phyloP scores from a whole-genome alignment of 129 eudicot genomes.

The sunflower (Helianthus annuus) region DNA sequence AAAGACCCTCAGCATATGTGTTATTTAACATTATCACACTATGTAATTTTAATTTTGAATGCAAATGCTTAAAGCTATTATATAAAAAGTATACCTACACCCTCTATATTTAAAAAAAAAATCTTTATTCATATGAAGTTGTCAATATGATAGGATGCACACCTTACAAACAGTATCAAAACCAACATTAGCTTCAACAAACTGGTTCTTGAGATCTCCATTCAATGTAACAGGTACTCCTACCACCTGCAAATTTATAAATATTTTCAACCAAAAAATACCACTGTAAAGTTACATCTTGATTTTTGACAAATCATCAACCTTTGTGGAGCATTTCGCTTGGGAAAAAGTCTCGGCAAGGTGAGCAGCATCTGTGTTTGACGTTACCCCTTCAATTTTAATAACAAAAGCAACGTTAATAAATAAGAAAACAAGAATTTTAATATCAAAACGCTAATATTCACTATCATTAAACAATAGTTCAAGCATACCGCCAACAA shows the following conservation, averaged over 20 bases:
- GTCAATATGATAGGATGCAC: constrained; percentile 5
- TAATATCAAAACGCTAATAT: neutral
- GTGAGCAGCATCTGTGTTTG: constrained; percentile 98
- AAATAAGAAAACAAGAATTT: constrained; percentile 10
- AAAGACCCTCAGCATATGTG: constrained; percentile 5
- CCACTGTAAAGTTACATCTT: neutral
- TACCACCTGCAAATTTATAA: constrained; percentile 58
- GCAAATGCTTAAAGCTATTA: constrained; percentile 2
- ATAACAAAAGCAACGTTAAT: constrained; percentile 19
- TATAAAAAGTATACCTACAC: neutral
- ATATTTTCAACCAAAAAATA: neutral
- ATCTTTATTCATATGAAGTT: constrained; percentile 1
- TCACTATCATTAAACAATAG: neutral
- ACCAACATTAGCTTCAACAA: constrained; percentile 96
- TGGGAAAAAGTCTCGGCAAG: constrained; percentile 96
- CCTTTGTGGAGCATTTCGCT: constrained; percentile 90
- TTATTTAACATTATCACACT: constrained; percentile 1
- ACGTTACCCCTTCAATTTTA: constrained; percentile 70
- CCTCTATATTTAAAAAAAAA: neutral
- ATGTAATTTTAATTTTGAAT: neutral
- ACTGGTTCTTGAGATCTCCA: constrained; percentile 97
- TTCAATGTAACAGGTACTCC: constrained; percentile 98
- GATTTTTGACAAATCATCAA: constrained; percentile 21
- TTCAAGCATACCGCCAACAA: constrained; percentile 75
- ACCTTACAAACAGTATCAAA: constrained; percentile 99